phyloP scores from a whole-genome alignment of 2,329 filamentous ascomycete species.

The Verticillium nubilum region DNA sequence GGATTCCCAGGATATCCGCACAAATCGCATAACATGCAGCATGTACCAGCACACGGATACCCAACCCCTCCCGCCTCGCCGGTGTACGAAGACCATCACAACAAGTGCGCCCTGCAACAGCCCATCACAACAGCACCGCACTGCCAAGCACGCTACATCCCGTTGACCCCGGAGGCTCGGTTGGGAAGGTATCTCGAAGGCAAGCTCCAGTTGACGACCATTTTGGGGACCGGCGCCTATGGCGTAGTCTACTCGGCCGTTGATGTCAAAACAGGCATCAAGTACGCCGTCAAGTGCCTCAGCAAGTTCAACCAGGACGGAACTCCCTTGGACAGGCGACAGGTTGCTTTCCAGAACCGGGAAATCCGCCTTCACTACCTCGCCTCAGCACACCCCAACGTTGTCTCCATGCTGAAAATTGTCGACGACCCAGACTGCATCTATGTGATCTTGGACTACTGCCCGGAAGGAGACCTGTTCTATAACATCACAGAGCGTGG shows the following conservation, averaged over 20 bases:
- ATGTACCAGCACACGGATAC: constrained; percentile 52
- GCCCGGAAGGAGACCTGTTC: constrained; percentile 94
- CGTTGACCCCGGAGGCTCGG: constrained; percentile 72
- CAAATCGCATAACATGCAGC: constrained; percentile 48
- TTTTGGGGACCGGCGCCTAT: constrained; percentile 91
- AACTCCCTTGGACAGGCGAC: constrained; percentile 70
- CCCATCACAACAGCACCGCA: constrained; percentile 25
- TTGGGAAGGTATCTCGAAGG: constrained; percentile 79
- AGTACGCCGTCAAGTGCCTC: constrained; percentile 94
- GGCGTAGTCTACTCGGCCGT: constrained; percentile 90
- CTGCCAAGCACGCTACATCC: constrained; percentile 44
- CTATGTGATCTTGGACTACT: constrained; percentile 95
- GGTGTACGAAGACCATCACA: constrained; percentile 36
- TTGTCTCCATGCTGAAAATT: constrained; percentile 91
- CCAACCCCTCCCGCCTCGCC: constrained; percentile 54
- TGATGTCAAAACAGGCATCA: constrained; percentile 73
- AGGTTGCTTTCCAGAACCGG: constrained; percentile 83
- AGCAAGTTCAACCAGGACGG: constrained; percentile 79
- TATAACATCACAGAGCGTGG: constrained; percentile 94
- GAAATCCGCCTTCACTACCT: constrained; percentile 90
- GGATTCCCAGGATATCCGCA: constrained; percentile 18
- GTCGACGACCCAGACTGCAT: constrained; percentile 89
- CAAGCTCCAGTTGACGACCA: constrained; percentile 74
- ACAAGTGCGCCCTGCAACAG: constrained; percentile 36
- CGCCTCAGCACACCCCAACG: constrained; percentile 84